phyloP scores from a whole-genome alignment of 2,329 filamentous ascomycete species.

The Talaromyces amestolkiae region DNA sequence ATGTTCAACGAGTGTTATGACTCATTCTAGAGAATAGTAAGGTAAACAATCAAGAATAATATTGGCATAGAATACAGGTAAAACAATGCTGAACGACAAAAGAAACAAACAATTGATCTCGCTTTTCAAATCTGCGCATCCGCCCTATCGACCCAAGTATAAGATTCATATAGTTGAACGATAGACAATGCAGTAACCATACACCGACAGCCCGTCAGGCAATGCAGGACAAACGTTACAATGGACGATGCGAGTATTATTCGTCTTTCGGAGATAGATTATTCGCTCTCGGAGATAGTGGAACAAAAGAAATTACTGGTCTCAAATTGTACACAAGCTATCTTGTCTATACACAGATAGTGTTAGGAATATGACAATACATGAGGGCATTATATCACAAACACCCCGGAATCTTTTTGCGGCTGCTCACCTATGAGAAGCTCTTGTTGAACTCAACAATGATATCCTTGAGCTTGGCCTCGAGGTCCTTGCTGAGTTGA shows the following conservation, averaged over 20 bases:
- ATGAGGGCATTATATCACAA: conserved; percentile 28
- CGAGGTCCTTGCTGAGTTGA: conserved; percentile 89
- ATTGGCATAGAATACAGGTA: conserved; percentile 8
- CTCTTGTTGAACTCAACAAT: conserved; percentile 85
- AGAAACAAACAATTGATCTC: conserved; percentile 6
- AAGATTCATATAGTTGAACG: background rate
- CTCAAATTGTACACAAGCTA: conserved; percentile 48
- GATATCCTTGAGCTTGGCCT: conserved; percentile 62
- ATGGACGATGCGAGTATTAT: background rate
- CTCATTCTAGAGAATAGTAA: too few species aligned
- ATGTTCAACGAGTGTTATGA: too few species aligned
- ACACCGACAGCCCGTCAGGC: background rate
- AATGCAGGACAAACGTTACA: conserved; percentile 1
- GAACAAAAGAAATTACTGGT: conserved; percentile 40
- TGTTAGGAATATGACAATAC: conserved; percentile 33
- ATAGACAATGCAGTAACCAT: background rate
- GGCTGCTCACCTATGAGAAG: conserved; percentile 58
- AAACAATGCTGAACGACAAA: conserved; percentile 1
- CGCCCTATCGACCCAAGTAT: background rate
- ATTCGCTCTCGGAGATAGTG: background rate
- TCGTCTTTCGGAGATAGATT: background rate
- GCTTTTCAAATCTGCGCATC: conserved; percentile 2
- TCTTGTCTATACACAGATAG: conserved; percentile 44
- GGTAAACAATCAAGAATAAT: background rate
- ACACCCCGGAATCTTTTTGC: conserved; percentile 15